These are phyloP conservation scores for Amylocarpus encephaloides DNA, from an alignment of 2,329 filamentous ascomycete species.

Conservation along the genomic window DNA sequence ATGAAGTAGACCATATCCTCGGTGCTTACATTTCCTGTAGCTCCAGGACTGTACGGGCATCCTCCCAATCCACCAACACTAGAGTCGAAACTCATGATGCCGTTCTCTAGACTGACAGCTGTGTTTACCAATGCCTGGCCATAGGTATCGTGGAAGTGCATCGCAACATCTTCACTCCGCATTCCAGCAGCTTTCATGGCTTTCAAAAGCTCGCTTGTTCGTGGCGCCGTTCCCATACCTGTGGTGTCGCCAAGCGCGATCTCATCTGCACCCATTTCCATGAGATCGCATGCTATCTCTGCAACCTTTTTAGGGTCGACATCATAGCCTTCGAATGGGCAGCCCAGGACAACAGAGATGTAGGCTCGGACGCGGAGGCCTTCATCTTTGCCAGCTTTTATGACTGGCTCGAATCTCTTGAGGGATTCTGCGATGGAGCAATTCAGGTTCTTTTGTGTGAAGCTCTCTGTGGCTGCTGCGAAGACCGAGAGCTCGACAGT, in stretches of 20 bases:
- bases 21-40: slow-evolving; percentile 79
- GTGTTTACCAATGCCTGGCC: slow-evolving; percentile 80
- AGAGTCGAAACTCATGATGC: slow-evolving; percentile 71
- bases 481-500: slow-evolving; percentile 72
- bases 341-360: slow-evolving; percentile 74
- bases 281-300: slow-evolving; percentile 59
- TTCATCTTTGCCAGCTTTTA: slow-evolving; percentile 57
- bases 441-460: slow-evolving; percentile 77
- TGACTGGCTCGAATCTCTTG: slow-evolving; percentile 62
- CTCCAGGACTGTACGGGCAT: slow-evolving; percentile 78
- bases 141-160: slow-evolving; percentile 88
- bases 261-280: slow-evolving; percentile 86
- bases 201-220: slow-evolving; percentile 57
- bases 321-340: slow-evolving; percentile 65
- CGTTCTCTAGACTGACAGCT: slow-evolving; percentile 68
- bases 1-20: slow-evolving; percentile 78
- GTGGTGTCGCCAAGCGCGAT: slow-evolving; percentile 87
- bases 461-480: slow-evolving; percentile 73
- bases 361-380: slow-evolving; percentile 69
- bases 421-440: slow-evolving; percentile 71
- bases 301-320: slow-evolving; percentile 58
- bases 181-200: slow-evolving; percentile 62
- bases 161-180: slow-evolving; percentile 62
- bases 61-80: slow-evolving; percentile 77
- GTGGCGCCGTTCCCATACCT: slow-evolving; percentile 77